phyloP scores from a whole-genome alignment of 2,329 filamentous ascomycete genomes.

The Capronia coronata region DNA sequence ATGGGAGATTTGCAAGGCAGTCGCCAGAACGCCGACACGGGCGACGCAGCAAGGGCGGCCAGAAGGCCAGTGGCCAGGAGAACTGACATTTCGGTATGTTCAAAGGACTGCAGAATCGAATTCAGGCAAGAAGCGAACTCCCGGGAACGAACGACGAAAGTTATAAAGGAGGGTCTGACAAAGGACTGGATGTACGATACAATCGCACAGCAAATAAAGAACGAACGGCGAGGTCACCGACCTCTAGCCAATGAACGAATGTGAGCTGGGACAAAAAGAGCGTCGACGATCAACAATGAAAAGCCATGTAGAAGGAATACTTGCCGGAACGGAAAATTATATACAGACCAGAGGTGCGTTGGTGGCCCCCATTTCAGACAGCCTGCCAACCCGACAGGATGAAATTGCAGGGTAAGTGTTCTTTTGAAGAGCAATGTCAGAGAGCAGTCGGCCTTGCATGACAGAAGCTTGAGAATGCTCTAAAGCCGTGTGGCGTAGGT shows the following conservation, averaged over 20 bases:
- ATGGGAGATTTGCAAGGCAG: constrained; percentile 30
- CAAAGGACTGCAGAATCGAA: constrained; percentile 1
- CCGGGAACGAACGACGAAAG: constrained; percentile 13
- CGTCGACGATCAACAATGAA: constrained; percentile 13
- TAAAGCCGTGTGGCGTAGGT: constrained; percentile 2
- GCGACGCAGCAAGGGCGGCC: constrained; percentile 25
- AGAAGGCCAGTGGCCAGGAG: constrained; percentile 18
- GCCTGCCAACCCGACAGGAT: not conserved
- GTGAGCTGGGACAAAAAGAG: constrained; percentile 17
- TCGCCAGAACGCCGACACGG: constrained; percentile 29
- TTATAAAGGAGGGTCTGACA: constrained; percentile 17
- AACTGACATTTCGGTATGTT: constrained; percentile 18
- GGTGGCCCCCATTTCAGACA: not conserved
- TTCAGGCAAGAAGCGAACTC: constrained; percentile 5
- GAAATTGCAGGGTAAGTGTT: constrained; percentile 17
- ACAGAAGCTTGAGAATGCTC: not conserved
- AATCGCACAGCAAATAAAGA: constrained; percentile 24
- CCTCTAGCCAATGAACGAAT: constrained; percentile 24
- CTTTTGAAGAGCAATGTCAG: constrained; percentile 1
- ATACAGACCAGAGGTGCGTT: constrained; percentile 9
- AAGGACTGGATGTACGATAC: constrained; percentile 24
- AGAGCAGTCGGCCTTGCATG: constrained; percentile 4
- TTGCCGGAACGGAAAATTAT: constrained; percentile 6
- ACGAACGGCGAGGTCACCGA: constrained; percentile 24
- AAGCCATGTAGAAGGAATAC: not conserved